Conservation (phyloP, 345 rosid species). For the Syzygium aromaticum region DNA sequence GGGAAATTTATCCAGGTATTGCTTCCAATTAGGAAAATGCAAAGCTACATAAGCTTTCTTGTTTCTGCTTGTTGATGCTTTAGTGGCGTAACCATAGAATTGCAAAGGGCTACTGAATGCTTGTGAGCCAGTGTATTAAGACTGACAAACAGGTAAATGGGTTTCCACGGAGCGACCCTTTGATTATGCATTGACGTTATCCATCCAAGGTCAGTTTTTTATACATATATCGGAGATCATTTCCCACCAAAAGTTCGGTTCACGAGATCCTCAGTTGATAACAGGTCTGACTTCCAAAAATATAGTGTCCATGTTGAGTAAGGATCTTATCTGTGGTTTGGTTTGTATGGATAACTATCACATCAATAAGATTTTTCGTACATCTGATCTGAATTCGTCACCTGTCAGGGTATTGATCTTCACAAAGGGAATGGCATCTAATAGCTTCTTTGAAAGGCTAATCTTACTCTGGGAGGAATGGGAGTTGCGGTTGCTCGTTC, state of each 20-base stretch:
- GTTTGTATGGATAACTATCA: neutral
- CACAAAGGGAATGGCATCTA: neutral
- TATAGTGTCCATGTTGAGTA: neutral
- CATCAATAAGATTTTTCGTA: neutral
- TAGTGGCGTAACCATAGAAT: neutral
- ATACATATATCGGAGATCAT: neutral
- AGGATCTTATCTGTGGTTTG: neutral
- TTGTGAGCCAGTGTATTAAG: neutral
- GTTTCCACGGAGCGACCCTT: neutral
- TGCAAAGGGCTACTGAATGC: neutral
- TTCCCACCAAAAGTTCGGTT: neutral
- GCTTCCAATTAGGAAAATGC: neutral
- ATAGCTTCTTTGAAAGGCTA: neutral
- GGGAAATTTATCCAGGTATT: neutral
- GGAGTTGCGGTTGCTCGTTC: constrained; percentile 10
- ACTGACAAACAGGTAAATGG: neutral
- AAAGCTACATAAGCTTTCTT: neutral
- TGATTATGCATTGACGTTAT: neutral
- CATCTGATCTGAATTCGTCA: neutral
- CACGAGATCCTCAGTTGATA: neutral
- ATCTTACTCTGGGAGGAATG: constrained; percentile 7
- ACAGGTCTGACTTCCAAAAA: neutral
- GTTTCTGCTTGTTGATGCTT: neutral
- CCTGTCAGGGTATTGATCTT: neutral
- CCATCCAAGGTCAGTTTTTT: neutral